Percentiles rank a stretch among this genome's conserved stretches.
Evolutionary conservation across 1,284 basidiomycete species (phyloP).

Genomic region (Boletus mariae): DNA sequence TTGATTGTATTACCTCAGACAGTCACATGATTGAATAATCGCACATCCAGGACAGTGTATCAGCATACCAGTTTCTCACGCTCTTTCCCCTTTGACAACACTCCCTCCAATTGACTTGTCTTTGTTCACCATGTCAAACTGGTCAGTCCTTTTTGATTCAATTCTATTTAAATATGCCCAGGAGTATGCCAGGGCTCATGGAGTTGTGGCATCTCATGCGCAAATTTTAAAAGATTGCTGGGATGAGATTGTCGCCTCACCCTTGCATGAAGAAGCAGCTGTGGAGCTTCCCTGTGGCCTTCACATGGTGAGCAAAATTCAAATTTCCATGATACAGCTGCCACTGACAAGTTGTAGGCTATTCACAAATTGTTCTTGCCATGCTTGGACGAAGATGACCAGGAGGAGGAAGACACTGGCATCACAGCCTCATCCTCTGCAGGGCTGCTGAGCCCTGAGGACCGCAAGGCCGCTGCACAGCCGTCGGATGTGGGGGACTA

Average conservation of each 20-base stretch:
- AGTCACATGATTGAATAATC: too few relatives aligned
- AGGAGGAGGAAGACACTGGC: background rate
- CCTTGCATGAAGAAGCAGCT: background rate
- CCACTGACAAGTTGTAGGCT: background rate
- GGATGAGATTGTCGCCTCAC: background rate
- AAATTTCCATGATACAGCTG: background rate
- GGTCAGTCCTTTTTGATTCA: background rate
- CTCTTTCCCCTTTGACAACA: too few relatives aligned
- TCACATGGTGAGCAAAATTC: background rate
- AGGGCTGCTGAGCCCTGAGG: background rate
- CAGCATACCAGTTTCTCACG: too few relatives aligned
- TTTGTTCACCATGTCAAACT: background rate
- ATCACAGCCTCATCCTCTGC: background rate
- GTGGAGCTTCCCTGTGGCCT: background rate
- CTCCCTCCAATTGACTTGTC: too few relatives aligned
- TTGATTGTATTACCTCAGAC: too few relatives aligned
- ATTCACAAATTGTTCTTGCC: background rate
- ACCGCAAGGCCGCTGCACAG: background rate
- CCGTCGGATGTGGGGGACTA: background rate
- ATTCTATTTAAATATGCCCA: background rate
- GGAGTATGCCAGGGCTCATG: background rate
- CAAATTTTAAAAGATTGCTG: background rate
- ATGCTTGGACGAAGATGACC: background rate
- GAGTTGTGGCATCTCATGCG: background rate
- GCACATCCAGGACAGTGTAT: too few relatives aligned